phyloP scores from a whole-genome alignment of 805 yeast genomes.

The Hagleromyces aurorensis region DNA sequence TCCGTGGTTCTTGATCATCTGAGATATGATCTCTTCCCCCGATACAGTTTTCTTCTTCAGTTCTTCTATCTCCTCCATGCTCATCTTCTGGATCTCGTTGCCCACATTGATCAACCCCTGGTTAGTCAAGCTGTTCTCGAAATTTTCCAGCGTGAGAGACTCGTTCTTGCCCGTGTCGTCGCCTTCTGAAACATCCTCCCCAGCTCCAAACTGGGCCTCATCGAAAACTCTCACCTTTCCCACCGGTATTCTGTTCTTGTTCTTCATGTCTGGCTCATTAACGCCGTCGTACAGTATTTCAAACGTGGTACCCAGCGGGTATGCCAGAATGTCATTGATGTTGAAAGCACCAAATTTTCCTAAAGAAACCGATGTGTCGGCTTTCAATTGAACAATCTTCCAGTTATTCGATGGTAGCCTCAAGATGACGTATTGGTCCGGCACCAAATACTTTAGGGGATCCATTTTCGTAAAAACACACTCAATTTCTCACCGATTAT shows the following conservation, averaged over 20 bases:
- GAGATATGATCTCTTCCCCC: constrained; percentile 73
- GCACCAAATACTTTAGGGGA: constrained; percentile 21
- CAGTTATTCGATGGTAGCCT: constrained; percentile 76
- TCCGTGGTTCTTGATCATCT: constrained; percentile 74
- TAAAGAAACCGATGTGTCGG: constrained; percentile 54
- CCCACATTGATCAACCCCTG: constrained; percentile 63
- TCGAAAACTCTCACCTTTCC: constrained; percentile 22
- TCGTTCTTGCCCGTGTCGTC: constrained; percentile 31
- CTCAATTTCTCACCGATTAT: too few relatives aligned
- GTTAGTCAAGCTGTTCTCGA: constrained; percentile 49
- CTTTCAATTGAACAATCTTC: constrained; percentile 60
- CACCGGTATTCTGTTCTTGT: constrained; percentile 19
- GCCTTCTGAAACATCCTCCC: constrained; percentile 19
- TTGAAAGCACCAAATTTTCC: constrained; percentile 90
- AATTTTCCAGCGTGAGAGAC: constrained; percentile 28
- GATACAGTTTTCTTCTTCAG: constrained; percentile 64
- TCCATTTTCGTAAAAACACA: too few relatives aligned
- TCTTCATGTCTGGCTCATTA: constrained; percentile 12
- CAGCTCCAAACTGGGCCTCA: constrained; percentile 20
- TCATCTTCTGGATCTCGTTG: constrained; percentile 60
- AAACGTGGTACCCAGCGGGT: constrained; percentile 81
- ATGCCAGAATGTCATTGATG: constrained; percentile 69
- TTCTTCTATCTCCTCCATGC: constrained; percentile 74
- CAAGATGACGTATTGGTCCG: constrained; percentile 43
- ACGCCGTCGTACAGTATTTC: constrained; percentile 51